phyloP scores from a whole-genome alignment of 1,284 basidiomycete genomes.

The Cutaneotrichosporon sp. region DNA sequence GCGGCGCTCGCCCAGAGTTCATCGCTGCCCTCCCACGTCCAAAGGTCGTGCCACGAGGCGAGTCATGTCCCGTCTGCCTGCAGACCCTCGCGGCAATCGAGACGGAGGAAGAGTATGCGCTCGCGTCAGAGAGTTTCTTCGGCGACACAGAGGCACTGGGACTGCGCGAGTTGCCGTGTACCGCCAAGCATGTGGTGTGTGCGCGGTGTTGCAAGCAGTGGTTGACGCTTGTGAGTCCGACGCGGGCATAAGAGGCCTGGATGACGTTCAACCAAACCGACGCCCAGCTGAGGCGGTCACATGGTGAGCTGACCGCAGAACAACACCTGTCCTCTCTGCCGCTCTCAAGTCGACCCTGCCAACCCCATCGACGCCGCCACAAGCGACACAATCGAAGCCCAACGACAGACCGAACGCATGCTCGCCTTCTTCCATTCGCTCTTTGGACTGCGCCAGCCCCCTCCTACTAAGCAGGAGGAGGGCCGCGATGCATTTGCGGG shows the following conservation, averaged over 20 bases:
- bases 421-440: conserved; percentile 25
- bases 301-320: conserved; percentile 18
- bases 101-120: conserved; percentile 34
- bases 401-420: conserved; percentile 25
- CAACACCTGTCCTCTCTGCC: conserved; percentile 30
- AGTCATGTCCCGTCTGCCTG: conserved; percentile 28
- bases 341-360: conserved; percentile 22
- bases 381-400: conserved; percentile 18
- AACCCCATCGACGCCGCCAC: conserved; percentile 2
- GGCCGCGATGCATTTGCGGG: conserved; percentile 40
- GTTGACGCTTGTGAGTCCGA: conserved; percentile 20
- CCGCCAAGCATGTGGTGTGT: conserved; percentile 24
- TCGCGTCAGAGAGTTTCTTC: conserved; percentile 25
- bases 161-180: conserved; percentile 24
- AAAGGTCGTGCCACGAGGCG: neutral
- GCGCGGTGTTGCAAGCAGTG: conserved; percentile 25
- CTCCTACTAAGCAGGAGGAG: conserved; percentile 1
- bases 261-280: too few relatives aligned
- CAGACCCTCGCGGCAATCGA: conserved; percentile 22
- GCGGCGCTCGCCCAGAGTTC: conserved; percentile 22
- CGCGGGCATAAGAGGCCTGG: neutral
- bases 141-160: conserved; percentile 23
- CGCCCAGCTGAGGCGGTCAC: too few relatives aligned
- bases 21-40: conserved; percentile 24
- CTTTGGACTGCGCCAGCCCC: conserved; percentile 16